Base-by-base conservation (phyloP, 345 rosid genomes). In the Eutrema heterophyllum region DNA sequence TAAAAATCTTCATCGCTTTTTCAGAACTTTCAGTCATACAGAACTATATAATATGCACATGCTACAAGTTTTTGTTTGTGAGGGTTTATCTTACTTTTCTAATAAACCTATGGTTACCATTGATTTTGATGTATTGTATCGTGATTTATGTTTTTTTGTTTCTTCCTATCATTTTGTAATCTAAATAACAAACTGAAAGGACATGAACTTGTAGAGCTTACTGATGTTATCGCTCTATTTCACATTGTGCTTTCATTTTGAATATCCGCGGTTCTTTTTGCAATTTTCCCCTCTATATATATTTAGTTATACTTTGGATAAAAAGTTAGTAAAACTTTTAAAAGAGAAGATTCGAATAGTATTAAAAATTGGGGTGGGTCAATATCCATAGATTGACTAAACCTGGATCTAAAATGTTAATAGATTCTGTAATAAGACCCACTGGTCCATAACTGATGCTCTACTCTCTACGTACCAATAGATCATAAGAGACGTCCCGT, bases 381-480 rank as follows among this genome's bases (percentile, higher is more conserved):
- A 45, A 68, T 18, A 68, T 68, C 16, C 43, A 52, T 61, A 62
- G 70, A 62, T 61, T 76, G 74, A 76, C 74, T 55, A 70, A 76
- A 70, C 71, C 33, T 46, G 71, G 64, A 46, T 65, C 60, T 30
- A 64, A 33, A 63, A 64, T 59, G 79, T n/a, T 41, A 54, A 54
- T 63, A 70, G 80, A 76, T 70, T 76, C 45, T 76, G 71, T 38
- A 61, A 54, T 56, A 38, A 76, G 58, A 69, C 48, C 36, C 66
- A 76, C 80, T 48, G 80, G 75, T 76, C 71, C 75, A 76, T 30
- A 63, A 70, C 75, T 70, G 53, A 70, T 63, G 38, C 75, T 61
- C 39, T 54, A 33, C 55, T 33, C 79, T 54, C 50, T 56, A 70
- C 71, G 71, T 48, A 70, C 79, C 60, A 46, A 46, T 70, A 64